Conservation (phyloP, 148 eudicot genomes). For the Spergularia bocconei region DNA sequence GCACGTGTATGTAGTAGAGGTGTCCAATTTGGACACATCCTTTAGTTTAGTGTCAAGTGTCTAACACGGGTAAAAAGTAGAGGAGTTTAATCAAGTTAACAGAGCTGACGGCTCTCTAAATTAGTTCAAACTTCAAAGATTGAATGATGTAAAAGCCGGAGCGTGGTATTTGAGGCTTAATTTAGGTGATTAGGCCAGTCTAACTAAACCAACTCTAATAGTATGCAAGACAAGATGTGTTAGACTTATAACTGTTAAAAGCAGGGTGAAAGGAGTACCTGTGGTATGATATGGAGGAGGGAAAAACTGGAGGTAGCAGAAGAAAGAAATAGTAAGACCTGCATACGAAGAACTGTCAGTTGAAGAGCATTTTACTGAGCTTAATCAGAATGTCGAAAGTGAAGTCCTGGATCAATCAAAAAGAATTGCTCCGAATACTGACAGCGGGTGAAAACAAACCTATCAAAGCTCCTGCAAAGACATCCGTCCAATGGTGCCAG, state of each 20-base stretch:
- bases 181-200: background rate
- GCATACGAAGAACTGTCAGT: constrained; percentile 10
- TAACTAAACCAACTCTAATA: background rate
- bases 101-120: background rate
- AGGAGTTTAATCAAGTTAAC: background rate
- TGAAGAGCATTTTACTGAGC: background rate
- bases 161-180: background rate
- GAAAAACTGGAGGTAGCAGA: constrained; percentile 86
- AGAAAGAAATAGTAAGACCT: constrained; percentile 58
- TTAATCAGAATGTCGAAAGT: background rate
- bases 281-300: constrained; percentile 60
- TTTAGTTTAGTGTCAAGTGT: background rate
- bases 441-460: constrained; percentile 34
- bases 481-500: constrained; percentile 97
- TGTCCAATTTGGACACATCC: too few species aligned
- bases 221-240: background rate
- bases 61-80: background rate
- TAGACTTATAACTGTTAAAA: background rate
- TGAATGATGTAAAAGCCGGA: background rate
- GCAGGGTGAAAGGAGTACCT: constrained; percentile 31
- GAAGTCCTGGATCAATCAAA: background rate
- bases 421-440: background rate
- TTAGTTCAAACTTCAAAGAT: background rate
- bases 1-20: too few species aligned
- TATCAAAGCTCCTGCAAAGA: constrained; percentile 70